These are phyloP conservation scores for Piper betle DNA, from an alignment of 164 flowering plant species.

Conservation along the genomic window DNA sequence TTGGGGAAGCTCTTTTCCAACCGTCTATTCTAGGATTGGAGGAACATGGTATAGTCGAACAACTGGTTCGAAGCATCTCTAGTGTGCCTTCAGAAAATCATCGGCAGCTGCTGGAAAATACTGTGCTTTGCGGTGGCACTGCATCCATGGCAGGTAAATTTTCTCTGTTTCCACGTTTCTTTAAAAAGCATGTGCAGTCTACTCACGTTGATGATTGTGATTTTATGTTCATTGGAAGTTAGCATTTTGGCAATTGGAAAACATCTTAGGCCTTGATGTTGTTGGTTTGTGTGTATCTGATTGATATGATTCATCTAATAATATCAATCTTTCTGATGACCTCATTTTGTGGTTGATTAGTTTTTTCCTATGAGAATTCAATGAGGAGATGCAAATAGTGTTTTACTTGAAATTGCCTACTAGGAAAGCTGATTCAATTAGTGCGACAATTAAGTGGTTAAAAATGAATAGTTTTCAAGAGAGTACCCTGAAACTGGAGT, in stretches of 20 bases:
- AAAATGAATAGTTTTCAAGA: no score
- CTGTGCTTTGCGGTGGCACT: slow-evolving; percentile 96
- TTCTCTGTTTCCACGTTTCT: slow-evolving; percentile 2
- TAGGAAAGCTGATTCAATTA: no score
- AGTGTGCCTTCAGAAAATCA: slow-evolving; percentile 92
- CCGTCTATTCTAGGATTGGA: slow-evolving; percentile 86
- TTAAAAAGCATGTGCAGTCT: background rate
- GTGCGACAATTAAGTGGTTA: no score
- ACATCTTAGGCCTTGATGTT: no score
- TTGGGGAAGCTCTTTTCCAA: slow-evolving; percentile 94
- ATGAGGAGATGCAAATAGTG: no score
- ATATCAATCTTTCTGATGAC: no score
- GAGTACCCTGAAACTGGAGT: no score
- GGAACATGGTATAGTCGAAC: slow-evolving; percentile 96
- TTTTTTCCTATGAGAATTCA: no score
- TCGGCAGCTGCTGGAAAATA: slow-evolving; percentile 81
- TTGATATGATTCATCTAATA: no score
- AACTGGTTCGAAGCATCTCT: slow-evolving; percentile 83
- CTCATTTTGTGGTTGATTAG: no score
- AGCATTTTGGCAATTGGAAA: background rate
- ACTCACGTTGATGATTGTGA: background rate
- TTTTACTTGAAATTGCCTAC: no score
- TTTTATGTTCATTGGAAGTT: background rate
- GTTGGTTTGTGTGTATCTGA: no score
- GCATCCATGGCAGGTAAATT: slow-evolving; percentile 66